Percentiles rank a stretch among this genome's conserved stretches.
Conservation (phyloP, 352 stramenopile genomes). For the Globisporangium spiculum region DNA sequence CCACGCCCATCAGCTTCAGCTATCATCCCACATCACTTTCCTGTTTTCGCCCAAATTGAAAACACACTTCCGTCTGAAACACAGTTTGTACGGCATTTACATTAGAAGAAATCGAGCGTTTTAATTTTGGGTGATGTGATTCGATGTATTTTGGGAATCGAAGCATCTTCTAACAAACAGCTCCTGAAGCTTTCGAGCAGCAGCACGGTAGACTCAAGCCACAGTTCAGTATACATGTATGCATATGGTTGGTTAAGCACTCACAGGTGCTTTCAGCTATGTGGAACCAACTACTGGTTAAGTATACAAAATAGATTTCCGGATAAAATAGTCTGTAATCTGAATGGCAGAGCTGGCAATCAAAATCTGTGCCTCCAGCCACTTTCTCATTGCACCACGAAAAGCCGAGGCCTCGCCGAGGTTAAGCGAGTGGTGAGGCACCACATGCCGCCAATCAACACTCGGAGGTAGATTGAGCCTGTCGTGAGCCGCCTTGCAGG, state of each 20-base stretch:
- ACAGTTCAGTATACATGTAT: background rate
- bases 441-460: background rate
- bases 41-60: background rate
- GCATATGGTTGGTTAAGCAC: background rate
- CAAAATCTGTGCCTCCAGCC: background rate
- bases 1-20: background rate
- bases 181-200: background rate
- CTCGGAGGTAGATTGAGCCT: background rate
- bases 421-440: background rate
- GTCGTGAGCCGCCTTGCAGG: background rate
- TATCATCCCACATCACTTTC: background rate
- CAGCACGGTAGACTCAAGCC: background rate
- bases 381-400: background rate
- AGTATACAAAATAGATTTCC: background rate
- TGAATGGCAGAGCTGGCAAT: too few species aligned
- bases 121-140: background rate
- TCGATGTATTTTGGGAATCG: background rate
- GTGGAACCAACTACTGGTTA: too few species aligned
- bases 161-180: conserved; percentile 1
- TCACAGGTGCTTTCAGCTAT: background rate
- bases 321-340: background rate
- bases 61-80: background rate
- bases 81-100: background rate
- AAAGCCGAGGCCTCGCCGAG: background rate
- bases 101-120: background rate